These are phyloP conservation scores for Fraxinus cuspidata DNA, from an alignment of 257 asterid species.

Conservation along the genomic window DNA sequence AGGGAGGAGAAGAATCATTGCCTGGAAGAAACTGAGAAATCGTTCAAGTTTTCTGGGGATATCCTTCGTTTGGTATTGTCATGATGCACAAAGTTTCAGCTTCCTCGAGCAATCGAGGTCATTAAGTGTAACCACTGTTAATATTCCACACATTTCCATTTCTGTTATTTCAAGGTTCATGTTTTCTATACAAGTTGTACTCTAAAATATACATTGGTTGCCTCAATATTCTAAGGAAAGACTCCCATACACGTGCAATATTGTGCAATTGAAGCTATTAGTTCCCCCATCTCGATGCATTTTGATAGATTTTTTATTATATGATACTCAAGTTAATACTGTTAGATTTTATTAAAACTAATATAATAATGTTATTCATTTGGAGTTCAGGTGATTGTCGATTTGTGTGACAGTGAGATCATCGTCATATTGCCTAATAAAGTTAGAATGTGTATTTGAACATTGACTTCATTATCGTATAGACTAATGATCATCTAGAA, in stretches of 20 bases:
- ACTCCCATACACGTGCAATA: neutral
- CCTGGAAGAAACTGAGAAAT: constrained; percentile 89
- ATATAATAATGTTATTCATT: too few relatives aligned
- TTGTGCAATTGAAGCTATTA: too few relatives aligned
- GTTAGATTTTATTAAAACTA: too few relatives aligned
- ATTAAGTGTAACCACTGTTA: constrained; percentile 23
- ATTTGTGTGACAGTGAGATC: too few relatives aligned
- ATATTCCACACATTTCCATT: constrained; percentile 8
- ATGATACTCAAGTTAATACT: too few relatives aligned
- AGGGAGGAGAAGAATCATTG: constrained; percentile 91
- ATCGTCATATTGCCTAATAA: too few relatives aligned
- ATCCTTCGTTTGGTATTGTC: constrained; percentile 80
- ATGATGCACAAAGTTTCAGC: constrained; percentile 23
- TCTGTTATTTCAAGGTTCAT: neutral
- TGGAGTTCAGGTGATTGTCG: too few relatives aligned
- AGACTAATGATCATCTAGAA: too few relatives aligned
- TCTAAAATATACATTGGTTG: neutral
- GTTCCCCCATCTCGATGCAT: too few relatives aligned
- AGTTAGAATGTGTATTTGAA: too few relatives aligned
- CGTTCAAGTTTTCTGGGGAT: constrained; percentile 82
- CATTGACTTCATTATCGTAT: too few relatives aligned
- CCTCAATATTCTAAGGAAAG: neutral
- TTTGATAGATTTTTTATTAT: too few relatives aligned
- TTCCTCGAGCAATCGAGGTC: constrained; percentile 5
- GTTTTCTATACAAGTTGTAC: neutral